Base-by-base conservation (phyloP, 768 basidiomycete species). In the Auricularia heimuer region DNA sequence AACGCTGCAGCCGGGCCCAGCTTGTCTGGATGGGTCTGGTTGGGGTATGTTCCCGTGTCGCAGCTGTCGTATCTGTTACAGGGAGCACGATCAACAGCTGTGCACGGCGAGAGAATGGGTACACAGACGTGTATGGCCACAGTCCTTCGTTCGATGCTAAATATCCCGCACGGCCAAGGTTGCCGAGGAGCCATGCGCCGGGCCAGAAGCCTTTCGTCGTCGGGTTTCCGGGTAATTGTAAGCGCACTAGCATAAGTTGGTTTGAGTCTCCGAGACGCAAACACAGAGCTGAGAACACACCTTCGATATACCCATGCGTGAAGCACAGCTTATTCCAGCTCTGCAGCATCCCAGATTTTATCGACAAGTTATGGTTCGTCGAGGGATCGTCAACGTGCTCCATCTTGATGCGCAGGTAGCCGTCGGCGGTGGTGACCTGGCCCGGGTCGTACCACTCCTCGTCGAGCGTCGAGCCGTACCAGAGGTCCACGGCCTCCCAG, bases 111-210 rank as follows among this genome's bases (percentile, higher is more conserved):
- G 42, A 10, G 37, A 63, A n/a, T 24, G 33, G 36, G 58, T 16
- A 12, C 34, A 77, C 83, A 66, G 74, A 88, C 75, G 90, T 86
- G 75, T 92, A 92, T 1, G 91, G 90, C 89, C 91, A 90, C 65
- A 81, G 80, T 3, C 93, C 92, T 62, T 94, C 91, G 1, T 88
- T 88, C 1, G 89, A 85, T 0, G 86, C 90, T 4, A 83, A 77
- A 72, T 90, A 94, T 4, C 92, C 93, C 0, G 92, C 85, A 45
- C 93, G 77, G 1, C 85, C 92, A 3, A 94, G 80, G 72, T 94
- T 96, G 2, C 92, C 92, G 86, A 90, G 89, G 21, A 89, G 90
- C 92, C 92, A 94, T 2, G 82, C 83, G 68, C 89, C 91, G 44
- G 90, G 92, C 92, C 90, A 92, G 69, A 79, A 81, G 35, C 82